phyloP scores from a whole-genome alignment of 2,329 filamentous ascomycete species.

The Aspergillus hortae region DNA sequence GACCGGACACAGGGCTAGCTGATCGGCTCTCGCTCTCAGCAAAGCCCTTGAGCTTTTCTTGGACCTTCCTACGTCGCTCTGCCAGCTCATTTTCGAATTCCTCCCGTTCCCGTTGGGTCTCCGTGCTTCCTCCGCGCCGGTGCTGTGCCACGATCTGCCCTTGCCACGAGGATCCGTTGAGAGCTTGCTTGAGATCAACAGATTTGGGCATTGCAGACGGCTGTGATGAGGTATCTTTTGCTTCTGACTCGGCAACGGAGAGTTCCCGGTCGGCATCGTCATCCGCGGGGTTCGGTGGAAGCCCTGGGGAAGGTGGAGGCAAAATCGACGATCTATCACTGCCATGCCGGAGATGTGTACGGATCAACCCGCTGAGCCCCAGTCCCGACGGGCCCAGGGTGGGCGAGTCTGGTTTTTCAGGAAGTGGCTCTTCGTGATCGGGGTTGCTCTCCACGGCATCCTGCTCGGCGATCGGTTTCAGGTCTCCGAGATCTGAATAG shows the following conservation, averaged over 20 bases:
- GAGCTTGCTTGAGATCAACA: constrained; percentile 1
- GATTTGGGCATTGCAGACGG: constrained; percentile 1
- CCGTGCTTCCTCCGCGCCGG: constrained; percentile 43
- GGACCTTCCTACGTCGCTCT: constrained; percentile 45
- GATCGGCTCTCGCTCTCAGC: constrained; percentile 43
- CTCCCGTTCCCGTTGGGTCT: constrained; percentile 47
- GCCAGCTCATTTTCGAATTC: constrained; percentile 48
- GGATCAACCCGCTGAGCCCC: constrained; percentile 76
- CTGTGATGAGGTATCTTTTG: not conserved
- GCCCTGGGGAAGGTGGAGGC: constrained; percentile 44
- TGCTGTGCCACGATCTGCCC: constrained; percentile 45
- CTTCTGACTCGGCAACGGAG: constrained; percentile 2
- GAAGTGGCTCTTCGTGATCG: constrained; percentile 9
- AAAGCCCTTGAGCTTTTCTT: constrained; percentile 46
- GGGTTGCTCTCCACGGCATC: constrained; percentile 14
- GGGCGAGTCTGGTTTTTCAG: constrained; percentile 63
- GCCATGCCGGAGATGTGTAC: constrained; percentile 75
- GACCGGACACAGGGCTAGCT: constrained; percentile 38
- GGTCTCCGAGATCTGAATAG: constrained; percentile 36
- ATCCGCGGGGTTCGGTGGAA: constrained; percentile 33
- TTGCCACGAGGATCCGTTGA: constrained; percentile 42
- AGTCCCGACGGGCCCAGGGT: constrained; percentile 63
- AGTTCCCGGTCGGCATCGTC: constrained; percentile 5
- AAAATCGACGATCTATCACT: constrained; percentile 82
- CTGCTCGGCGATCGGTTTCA: constrained; percentile 40